Base-by-base conservation (phyloP, 2,329 filamentous ascomycete genomes). In the Stemphylium lycopersici region DNA sequence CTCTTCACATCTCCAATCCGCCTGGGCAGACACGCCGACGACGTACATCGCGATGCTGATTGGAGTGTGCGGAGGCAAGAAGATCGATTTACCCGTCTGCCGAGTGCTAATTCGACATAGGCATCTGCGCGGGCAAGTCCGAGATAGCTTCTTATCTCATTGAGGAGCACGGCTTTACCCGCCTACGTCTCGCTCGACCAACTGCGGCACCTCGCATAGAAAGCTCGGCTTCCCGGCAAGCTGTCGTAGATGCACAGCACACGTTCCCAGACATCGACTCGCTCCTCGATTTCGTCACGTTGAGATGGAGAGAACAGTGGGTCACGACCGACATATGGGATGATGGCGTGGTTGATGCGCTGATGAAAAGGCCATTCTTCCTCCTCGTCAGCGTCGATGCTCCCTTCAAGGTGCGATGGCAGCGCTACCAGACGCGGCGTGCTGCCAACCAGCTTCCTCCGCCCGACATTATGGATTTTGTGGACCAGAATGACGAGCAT, bases 81-180 rank as follows among this genome's bases (percentile, higher is more conserved):
- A 47, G 16, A 20, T 15, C 38, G 32, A 10, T 42, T 39, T 11
- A 41, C 12, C 20, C 22, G 8, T 20, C 31, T 16, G 16, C 22
- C 50, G n/a, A 37, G 36, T 15, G 29, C 64, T 71, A 41, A 71
- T 56, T 6, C 10, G 12, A 39, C 7, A 39, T 48, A 95, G 93
- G 90, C 69, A 93, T 97, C 68, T 98, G 93, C 79, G 88, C 93
- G 43, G 95, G 95, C 69, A 98, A 97, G 79, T 88, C 87, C 72
- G 91, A 91, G 8, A 90, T 98, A 61, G 92, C 92, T 53, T 85
- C 90, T 49, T 97, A 96, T 73, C 85, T 99, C 7, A 85, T 93
- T 61, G 84, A 92, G 60, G 85, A 93, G 61, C 90, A 97, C 76
- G 87, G 85, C 57, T 99, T 98, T 77, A 86, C 84, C 56, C 85